phyloP scores from a whole-genome alignment of 2,329 filamentous ascomycete species.

The Byssothecium circinans region DNA sequence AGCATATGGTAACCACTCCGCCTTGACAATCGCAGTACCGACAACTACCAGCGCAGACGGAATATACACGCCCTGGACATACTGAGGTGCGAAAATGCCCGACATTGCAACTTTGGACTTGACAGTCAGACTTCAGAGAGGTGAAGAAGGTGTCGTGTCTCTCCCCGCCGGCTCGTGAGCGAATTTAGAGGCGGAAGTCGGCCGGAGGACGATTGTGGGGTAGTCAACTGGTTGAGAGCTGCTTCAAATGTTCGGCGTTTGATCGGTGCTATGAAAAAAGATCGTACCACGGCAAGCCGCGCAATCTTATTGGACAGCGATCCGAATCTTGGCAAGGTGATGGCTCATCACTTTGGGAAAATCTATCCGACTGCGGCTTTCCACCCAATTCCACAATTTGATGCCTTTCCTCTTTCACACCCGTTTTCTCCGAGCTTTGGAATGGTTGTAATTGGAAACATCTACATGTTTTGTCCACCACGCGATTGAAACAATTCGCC shows the following conservation, averaged over 20 bases:
- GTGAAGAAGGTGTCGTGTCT: background rate
- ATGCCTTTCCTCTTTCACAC: background rate
- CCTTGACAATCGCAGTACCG: constrained; percentile 76
- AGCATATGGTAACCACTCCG: constrained; percentile 69
- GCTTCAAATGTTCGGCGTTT: constrained; percentile 12
- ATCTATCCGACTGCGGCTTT: constrained; percentile 17
- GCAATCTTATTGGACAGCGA: constrained; percentile 16
- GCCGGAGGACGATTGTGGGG: constrained; percentile 6
- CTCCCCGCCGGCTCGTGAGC: no score
- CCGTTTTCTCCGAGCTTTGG: background rate
- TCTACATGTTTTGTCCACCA: no score
- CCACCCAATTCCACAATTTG: no score
- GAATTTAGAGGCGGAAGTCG: no score
- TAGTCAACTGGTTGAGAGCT: background rate
- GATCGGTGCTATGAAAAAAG: constrained; percentile 16
- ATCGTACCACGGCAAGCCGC: constrained; percentile 10
- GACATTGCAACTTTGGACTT: constrained; percentile 15
- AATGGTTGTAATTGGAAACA: no score
- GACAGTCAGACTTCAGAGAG: background rate
- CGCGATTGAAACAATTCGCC: no score
- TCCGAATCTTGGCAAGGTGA: constrained; percentile 24
- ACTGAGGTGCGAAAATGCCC: constrained; percentile 56
- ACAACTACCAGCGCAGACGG: constrained; percentile 77
- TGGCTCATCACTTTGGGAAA: constrained; percentile 22
- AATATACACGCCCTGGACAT: constrained; percentile 79